Evolutionary conservation across 768 basidiomycete genomes (phyloP).

Genomic region (Epithele typhae): DNA sequence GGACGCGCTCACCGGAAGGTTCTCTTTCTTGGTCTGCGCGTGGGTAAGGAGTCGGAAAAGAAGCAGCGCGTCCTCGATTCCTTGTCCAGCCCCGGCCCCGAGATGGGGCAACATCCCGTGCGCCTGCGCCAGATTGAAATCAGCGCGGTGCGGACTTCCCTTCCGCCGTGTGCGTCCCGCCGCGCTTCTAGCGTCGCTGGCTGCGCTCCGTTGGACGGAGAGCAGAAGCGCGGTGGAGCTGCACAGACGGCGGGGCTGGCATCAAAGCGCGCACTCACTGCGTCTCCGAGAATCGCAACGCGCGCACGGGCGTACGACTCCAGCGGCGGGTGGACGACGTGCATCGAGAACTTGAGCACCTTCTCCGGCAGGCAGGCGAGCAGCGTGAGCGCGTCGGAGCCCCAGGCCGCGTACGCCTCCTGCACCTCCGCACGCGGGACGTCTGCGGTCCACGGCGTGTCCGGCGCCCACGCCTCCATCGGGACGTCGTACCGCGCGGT

Average conservation of each 20-base stretch:
- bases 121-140: no score
- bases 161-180: no score
- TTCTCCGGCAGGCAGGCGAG: constrained; percentile 36
- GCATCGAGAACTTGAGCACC: constrained; percentile 51
- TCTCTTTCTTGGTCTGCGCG: constrained; percentile 33
- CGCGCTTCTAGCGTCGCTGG: no score
- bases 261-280: constrained; percentile 20
- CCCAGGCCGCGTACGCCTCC: constrained; percentile 41
- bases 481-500: constrained; percentile 26
- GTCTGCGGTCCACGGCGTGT: constrained; percentile 37
- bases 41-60: constrained; percentile 43
- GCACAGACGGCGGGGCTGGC: no score
- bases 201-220: no score
- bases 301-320: constrained; percentile 38
- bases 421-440: constrained; percentile 41
- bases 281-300: constrained; percentile 52
- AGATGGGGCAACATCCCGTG: constrained; percentile 59
- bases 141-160: no score
- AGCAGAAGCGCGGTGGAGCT: no score
- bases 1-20: constrained; percentile 24
- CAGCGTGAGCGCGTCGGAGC: constrained; percentile 37
- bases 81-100: constrained; percentile 56
- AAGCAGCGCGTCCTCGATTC: constrained; percentile 50
- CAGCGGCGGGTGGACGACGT: constrained; percentile 43
- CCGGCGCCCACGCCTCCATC: constrained; percentile 13